A percentile compares a stretch with the other conserved stretches of the same genome.
Conservation (phyloP, 2,329 filamentous ascomycete genomes). For the Cytospora chrysosperma region DNA sequence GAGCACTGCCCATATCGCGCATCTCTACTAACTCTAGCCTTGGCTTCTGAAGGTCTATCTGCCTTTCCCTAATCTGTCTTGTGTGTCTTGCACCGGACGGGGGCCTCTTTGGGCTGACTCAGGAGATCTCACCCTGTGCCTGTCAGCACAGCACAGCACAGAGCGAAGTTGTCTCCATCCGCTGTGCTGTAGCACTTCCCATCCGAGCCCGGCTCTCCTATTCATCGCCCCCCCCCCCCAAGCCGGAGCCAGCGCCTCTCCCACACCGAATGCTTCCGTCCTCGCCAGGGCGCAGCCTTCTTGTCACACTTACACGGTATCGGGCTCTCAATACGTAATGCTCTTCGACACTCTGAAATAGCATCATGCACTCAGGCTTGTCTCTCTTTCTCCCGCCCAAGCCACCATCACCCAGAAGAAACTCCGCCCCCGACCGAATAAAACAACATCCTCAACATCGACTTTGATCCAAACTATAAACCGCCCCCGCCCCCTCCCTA, state of each 20-base stretch:
- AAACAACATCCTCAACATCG: constrained; percentile 11
- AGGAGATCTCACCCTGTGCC: constrained; percentile 15
- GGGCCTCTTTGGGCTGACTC: constrained; percentile 15
- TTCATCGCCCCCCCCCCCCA: not conserved
- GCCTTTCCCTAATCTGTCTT: not conserved
- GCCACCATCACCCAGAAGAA: constrained; percentile 22
- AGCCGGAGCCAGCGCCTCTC: not conserved
- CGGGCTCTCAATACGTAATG: constrained; percentile 23
- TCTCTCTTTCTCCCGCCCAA: constrained; percentile 23
- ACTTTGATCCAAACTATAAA: constrained; percentile 10
- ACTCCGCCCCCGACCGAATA: constrained; percentile 24
- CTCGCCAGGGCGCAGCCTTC: constrained; percentile 14
- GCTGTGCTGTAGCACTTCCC: constrained; percentile 18
- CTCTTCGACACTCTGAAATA: constrained; percentile 20
- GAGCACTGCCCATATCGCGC: not conserved
- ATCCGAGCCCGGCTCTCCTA: constrained; percentile 17
- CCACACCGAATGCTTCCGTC: not conserved
- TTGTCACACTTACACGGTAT: constrained; percentile 12
- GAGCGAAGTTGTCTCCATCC: constrained; percentile 11
- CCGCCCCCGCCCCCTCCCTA: not conserved
- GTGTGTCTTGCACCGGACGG: not conserved
- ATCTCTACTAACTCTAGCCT: not conserved
- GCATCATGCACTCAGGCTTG: constrained; percentile 25
- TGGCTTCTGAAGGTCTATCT: not conserved
- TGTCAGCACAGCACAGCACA: constrained; percentile 4